A percentile compares a stretch with the other conserved stretches of the same genome.
Evolutionary conservation across 345 rosid species (phyloP).

Genomic region (Gossypium turneri): DNA sequence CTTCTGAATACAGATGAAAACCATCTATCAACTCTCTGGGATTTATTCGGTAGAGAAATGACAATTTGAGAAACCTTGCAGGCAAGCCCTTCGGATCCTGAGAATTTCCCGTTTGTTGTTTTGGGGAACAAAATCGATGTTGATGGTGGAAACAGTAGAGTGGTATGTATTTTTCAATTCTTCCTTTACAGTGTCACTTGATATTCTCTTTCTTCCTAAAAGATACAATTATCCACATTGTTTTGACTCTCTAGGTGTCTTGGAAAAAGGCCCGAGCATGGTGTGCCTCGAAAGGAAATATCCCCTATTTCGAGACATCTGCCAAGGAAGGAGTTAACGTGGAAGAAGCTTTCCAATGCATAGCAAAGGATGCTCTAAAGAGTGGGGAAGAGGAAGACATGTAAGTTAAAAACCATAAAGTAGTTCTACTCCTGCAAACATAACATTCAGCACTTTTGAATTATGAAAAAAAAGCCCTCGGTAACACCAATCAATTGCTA

Average conservation of each 20-base stretch:
- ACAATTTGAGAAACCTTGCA: constrained; percentile 30
- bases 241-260: constrained; percentile 50
- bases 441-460: neutral
- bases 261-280: constrained; percentile 96
- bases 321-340: constrained; percentile 97
- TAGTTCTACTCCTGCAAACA: neutral
- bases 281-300: constrained; percentile 98
- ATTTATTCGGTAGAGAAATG: constrained; percentile 4
- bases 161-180: constrained; percentile 41
- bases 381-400: constrained; percentile 93
- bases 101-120: constrained; percentile 91
- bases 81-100: constrained; percentile 97
- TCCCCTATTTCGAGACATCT: constrained; percentile 97
- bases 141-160: constrained; percentile 90
- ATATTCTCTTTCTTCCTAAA: neutral
- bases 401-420: constrained; percentile 47
- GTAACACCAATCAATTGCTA: neutral
- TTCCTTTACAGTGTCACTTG: neutral
- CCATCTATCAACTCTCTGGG: neutral
- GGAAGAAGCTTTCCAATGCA: constrained; percentile 96
- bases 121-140: constrained; percentile 87
- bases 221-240: neutral
- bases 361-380: constrained; percentile 86
- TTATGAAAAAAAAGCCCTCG: neutral
- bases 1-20: neutral